Evolutionary conservation across 2,329 filamentous ascomycete genomes (phyloP), one percentile per base, ranked within the genome.

Genomic region (Zelopaecilomyces penicillatus): DNA sequence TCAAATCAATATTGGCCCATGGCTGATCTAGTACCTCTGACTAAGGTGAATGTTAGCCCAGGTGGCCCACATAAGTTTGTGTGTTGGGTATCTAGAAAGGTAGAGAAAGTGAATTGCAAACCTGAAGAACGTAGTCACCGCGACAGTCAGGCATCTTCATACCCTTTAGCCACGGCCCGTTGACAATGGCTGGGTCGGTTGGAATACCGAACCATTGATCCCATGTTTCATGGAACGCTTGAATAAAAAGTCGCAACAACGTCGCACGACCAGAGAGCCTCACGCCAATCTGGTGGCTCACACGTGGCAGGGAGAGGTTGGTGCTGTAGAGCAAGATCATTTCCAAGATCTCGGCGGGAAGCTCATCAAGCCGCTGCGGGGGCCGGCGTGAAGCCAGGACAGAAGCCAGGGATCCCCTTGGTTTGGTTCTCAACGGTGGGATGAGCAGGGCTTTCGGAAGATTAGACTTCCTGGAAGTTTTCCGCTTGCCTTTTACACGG

Each of bases 311-410:
- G 41, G 69, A 64, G 39, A 73, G 49, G 50, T 75, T 78, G 48
- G 60, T 55, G 40, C 74, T 76, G 42, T 71, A 58, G 50, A 74
- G 57, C 44, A 78, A 69, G 39, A 80, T 76, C 30, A 50, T 63
- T 54, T 78, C 73, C 9, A 80, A 65, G 27, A 80, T 62, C 55
- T 80, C 76, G 5, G 68, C 55, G 0, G 76, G 76, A 6, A 80
- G 59, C 30, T 53, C 54, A 41, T 66, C 58, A 26, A 67, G 52
- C 8, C 38, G 55, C 4, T 53, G 42, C 11, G 58, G 57, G 28
- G 44, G 52, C 26, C 57, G 57, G 37, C 60, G 57, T 6, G 51
- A 46, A 26, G 58, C 54, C 19, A 64, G 50, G 36, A 65, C 58
- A n/a, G 54, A 51, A 7, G 55, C 52, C 6, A 66, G 49, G 1